A percentile compares a stretch with the other conserved stretches of the same genome.
Evolutionary conservation across 208 protist genomes (phyloP).

Genomic region (Naegleria lovaniensis): DNA sequence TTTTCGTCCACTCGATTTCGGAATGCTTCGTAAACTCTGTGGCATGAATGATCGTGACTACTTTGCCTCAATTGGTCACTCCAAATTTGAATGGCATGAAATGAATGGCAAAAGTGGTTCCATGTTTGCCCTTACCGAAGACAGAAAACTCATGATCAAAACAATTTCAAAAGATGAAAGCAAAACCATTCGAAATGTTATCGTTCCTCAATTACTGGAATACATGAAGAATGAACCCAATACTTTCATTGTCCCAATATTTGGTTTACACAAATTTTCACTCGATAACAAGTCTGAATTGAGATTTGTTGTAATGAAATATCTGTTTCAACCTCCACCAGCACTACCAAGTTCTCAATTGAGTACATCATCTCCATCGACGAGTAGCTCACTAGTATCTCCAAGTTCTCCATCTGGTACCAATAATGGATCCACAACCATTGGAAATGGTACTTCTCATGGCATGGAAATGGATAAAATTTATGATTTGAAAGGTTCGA

Average conservation of each 20-base stretch:
- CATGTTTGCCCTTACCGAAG: not conserved
- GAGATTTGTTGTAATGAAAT: not conserved
- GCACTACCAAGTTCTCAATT: not conserved
- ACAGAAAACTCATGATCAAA: not conserved
- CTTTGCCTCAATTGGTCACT: not conserved
- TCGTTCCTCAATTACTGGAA: not conserved
- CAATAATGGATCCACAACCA: not conserved
- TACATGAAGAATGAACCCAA: not conserved
- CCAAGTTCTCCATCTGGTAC: not conserved
- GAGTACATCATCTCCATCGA: not conserved
- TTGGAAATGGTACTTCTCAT: too few species aligned
- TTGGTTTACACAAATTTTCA: not conserved
- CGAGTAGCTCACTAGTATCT: not conserved
- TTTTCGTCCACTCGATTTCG: not conserved
- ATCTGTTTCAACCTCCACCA: not conserved
- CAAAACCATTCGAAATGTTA: not conserved
- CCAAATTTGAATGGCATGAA: not conserved
- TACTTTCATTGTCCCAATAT: not conserved
- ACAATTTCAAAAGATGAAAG: not conserved
- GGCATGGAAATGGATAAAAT: not conserved
- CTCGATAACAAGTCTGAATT: not conserved
- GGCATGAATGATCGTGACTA: not conserved
- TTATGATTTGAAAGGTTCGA: constrained; percentile 5
- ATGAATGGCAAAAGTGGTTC: not conserved
- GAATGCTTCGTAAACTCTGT: not conserved